Base-by-base conservation (phyloP, 2,329 filamentous ascomycete species). In the Curvularia spicifera region DNA sequence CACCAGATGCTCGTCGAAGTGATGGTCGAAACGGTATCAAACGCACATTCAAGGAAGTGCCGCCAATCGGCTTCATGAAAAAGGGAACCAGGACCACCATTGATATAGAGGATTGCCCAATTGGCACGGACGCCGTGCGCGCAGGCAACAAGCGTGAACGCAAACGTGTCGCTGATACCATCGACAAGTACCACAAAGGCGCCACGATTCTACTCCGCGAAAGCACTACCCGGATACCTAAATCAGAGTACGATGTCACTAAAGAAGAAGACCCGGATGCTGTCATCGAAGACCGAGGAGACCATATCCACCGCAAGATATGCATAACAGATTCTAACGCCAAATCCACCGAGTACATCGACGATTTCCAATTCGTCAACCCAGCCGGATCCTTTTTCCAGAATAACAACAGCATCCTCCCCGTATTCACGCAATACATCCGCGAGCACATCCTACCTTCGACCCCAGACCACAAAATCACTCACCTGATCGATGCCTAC, bases 321-420 rank as follows among this genome's bases (percentile, higher is more conserved):
- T 98, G 91, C 81, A 87, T 96, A 66, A 97, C 93, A 4, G 88
- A 97, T 79, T 86, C 87, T 75, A 96, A 94, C 65, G 89, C 85
- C 64, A 90, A 84, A 50, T 89, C 91, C 3, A 93, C 90, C 29
- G 95, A 99, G 78, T 97, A 96, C 78, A 86, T 99, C 62, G 91
- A 89, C 72, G 80, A 87, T 76, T 95, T 90, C 80, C 82, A 88
- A 72, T 97, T 99, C 80, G 89, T 89, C 75, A 98, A 96, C 80
- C 91, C 91, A 2, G 95, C 95, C 10, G 93, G 93, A 59, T 88
- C 91, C 51, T 99, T 99, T 82, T 99, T 99, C 85, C 95, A 99
- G 75, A 99, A 99, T 84, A 99, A 99, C 85, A 98, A 98, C 82
- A 96, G 93, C 54, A 98, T 99, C 78, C 88, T 99, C 24, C 87